These are phyloP conservation scores for Ceratobasidium sp. DNA, from an alignment of 1,284 basidiomycete genomes.

Conservation along the genomic window DNA sequence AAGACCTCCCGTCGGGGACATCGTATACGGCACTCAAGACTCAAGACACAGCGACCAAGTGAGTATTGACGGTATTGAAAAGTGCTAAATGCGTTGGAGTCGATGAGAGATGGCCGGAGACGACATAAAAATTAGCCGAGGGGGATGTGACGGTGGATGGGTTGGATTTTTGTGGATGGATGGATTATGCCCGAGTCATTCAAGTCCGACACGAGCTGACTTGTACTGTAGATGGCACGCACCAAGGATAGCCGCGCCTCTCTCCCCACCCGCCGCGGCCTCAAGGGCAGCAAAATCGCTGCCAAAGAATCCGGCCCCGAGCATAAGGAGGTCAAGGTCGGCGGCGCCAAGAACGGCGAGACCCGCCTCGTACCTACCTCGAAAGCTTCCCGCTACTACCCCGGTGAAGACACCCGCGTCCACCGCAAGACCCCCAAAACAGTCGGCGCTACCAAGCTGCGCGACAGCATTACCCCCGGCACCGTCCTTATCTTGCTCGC, in stretches of 20 bases:
- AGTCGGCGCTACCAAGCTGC: conserved; percentile 77
- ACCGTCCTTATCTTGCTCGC: conserved; percentile 96
- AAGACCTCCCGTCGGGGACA: conserved; percentile 19
- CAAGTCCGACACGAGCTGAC: not conserved
- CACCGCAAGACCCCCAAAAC: conserved; percentile 89
- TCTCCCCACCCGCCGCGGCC: conserved; percentile 52
- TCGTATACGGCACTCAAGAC: conserved; percentile 35
- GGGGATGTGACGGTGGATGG: conserved; percentile 2
- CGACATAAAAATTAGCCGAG: not conserved
- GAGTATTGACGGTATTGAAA: conserved; percentile 15
- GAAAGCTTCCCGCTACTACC: conserved; percentile 96
- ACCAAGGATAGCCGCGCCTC: conserved; percentile 34
- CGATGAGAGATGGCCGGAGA: not conserved
- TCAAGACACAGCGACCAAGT: conserved; percentile 36
- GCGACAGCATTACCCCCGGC: conserved; percentile 90
- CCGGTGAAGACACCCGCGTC: conserved; percentile 92
- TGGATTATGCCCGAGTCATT: not conserved
- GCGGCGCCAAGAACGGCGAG: conserved; percentile 90
- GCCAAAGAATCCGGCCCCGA: conserved; percentile 64
- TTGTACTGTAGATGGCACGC: conserved; percentile 26
- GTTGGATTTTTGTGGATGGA: conserved; percentile 29
- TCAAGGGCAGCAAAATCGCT: conserved; percentile 77
- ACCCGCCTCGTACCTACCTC: conserved; percentile 82
- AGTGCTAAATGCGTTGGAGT: not conserved
- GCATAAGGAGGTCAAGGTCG: conserved; percentile 81